A percentile compares a stretch with the other conserved stretches of the same genome.
Evolutionary conservation across 164 flowering plant genomes (phyloP).

Genomic region (Tetracentron sinense): DNA sequence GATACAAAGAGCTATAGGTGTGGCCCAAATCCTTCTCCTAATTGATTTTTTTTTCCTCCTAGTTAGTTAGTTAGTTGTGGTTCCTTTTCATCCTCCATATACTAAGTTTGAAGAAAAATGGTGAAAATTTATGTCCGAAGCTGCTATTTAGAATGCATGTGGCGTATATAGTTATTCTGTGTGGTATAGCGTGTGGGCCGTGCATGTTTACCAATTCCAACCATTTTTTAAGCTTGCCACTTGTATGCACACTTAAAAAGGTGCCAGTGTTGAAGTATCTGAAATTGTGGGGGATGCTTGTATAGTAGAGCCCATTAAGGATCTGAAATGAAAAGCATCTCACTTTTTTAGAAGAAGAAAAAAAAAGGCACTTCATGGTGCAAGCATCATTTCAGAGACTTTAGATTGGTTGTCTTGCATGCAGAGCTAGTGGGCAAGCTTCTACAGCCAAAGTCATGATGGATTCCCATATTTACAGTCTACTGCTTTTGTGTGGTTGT

Average conservation of each 20-base stretch:
- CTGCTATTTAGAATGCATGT: too few species aligned
- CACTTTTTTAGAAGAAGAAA: background rate
- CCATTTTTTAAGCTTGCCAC: too few species aligned
- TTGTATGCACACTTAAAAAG: too few species aligned
- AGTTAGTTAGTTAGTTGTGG: background rate
- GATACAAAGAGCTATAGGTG: constrained; percentile 68
- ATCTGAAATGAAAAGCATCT: background rate
- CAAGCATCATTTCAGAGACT: background rate
- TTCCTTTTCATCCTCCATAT: background rate
- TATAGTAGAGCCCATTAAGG: too few species aligned
- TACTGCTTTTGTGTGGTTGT: background rate
- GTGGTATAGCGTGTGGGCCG: too few species aligned
- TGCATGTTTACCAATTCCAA: too few species aligned
- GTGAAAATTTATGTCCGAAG: too few species aligned
- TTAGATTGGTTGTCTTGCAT: background rate
- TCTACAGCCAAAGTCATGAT: background rate
- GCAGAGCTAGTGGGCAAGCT: background rate
- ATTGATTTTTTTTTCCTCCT: background rate
- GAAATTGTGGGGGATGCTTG: too few species aligned
- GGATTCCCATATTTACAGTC: background rate
- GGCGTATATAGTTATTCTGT: too few species aligned
- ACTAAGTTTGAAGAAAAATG: background rate
- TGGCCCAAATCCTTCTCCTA: background rate
- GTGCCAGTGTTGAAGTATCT: too few species aligned
- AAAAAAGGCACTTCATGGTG: background rate